These are phyloP conservation scores for Betula pendula DNA, from an alignment of 306 rosid species.

Conservation along the genomic window DNA sequence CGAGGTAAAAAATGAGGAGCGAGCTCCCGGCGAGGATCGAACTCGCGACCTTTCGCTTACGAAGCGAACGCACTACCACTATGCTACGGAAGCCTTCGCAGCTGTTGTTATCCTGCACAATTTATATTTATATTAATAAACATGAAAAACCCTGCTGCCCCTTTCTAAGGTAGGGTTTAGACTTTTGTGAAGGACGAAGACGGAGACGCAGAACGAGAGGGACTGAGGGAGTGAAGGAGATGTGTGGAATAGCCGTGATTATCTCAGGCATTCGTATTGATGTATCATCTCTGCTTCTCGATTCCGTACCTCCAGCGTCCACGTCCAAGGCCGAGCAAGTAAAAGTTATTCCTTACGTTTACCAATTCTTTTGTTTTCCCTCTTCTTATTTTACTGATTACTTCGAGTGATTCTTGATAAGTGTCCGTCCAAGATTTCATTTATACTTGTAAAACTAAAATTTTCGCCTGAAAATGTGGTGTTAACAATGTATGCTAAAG, in stretches of 20 bases:
- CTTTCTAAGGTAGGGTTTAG: background rate
- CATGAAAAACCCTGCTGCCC: background rate
- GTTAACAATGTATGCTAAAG: background rate
- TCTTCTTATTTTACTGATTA: background rate
- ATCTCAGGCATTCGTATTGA: conserved; percentile 62
- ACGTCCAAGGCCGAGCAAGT: conserved; percentile 48
- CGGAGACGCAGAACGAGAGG: background rate
- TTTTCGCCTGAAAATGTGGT: too few species aligned
- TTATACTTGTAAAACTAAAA: background rate
- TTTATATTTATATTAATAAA: background rate
- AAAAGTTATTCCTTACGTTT: background rate
- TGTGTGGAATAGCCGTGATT: conserved; percentile 91
- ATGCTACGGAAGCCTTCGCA: conserved; percentile 59
- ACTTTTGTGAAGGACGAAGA: background rate
- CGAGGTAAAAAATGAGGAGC: accelerated
- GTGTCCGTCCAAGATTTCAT: background rate
- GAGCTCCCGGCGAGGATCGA: conserved; percentile 82
- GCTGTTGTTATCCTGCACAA: accelerated
- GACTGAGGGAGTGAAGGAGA: conserved; percentile 26
- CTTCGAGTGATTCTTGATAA: background rate
- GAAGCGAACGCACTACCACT: conserved; percentile 96
- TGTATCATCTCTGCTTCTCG: conserved; percentile 36
- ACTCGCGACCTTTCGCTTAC: conserved; percentile 95
- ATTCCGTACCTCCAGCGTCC: conserved; percentile 25
- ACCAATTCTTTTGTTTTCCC: background rate